Percentiles rank a stretch among this genome's conserved stretches.
Evolutionary conservation across 2,329 filamentous ascomycete genomes (phyloP).

Genomic region (Pseudophaeomoniella oleicola): DNA sequence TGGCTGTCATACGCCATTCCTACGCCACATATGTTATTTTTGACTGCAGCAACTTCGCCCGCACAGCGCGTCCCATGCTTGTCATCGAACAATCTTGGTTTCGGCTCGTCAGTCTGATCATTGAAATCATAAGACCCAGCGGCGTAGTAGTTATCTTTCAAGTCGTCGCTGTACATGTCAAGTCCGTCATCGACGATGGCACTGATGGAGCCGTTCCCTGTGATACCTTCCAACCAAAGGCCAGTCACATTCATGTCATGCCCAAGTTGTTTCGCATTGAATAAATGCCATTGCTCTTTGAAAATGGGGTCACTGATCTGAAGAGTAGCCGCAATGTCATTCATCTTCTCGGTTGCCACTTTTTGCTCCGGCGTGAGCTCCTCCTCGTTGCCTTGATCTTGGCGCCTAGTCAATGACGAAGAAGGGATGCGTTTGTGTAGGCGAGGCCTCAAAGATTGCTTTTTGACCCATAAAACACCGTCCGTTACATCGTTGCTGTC

Average conservation of each 20-base stretch:
- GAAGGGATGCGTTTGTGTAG: constrained; percentile 43
- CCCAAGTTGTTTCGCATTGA: constrained; percentile 65
- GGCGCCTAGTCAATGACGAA: constrained; percentile 4
- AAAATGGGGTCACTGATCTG: constrained; percentile 83
- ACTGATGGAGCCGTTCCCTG: constrained; percentile 74
- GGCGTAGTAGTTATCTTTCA: constrained; percentile 88
- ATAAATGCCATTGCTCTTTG: constrained; percentile 85
- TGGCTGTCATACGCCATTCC: constrained; percentile 87
- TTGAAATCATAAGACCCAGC: constrained; percentile 95
- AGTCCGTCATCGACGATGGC: constrained; percentile 93
- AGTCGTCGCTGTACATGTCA: constrained; percentile 87
- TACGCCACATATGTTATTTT: constrained; percentile 86
- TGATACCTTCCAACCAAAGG: constrained; percentile 81
- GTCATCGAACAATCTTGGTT: constrained; percentile 71
- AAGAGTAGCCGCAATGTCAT: constrained; percentile 49
- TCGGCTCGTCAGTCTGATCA: constrained; percentile 63
- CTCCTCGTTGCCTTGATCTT: constrained; percentile 3
- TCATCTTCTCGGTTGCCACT: constrained; percentile 38
- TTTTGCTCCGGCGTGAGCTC: constrained; percentile 16
- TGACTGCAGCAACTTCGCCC: constrained; percentile 83
- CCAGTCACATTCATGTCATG: constrained; percentile 96
- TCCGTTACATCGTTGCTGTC: constrained; percentile 29
- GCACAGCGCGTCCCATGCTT: constrained; percentile 87
- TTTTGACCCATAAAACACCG: constrained; percentile 62
- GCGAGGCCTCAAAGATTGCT: constrained; percentile 51